Conservation (phyloP, 805 yeast species). For the Wickerhamomyces xylosicus region DNA sequence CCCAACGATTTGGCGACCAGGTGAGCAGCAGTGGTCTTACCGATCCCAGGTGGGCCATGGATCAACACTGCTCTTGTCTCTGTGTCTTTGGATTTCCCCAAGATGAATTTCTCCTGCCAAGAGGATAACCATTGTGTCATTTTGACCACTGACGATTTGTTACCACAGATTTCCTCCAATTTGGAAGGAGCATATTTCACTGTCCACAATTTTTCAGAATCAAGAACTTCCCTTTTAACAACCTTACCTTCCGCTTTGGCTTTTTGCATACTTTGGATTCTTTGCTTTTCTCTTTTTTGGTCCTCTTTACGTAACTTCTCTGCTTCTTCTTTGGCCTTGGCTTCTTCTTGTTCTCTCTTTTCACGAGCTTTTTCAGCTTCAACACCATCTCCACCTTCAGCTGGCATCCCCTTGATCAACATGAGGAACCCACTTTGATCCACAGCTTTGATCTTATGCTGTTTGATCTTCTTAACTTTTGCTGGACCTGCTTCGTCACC, state of each 20-base stretch:
- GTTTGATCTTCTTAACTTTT: conserved; percentile 74
- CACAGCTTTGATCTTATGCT: conserved; percentile 67
- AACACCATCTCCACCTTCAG: conserved; percentile 82
- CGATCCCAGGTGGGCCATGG: conserved; percentile 83
- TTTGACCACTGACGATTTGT: conserved; percentile 61
- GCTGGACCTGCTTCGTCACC: conserved; percentile 97
- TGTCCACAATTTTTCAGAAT: conserved; percentile 79
- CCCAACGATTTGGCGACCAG: conserved; percentile 60
- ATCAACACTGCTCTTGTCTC: conserved; percentile 76
- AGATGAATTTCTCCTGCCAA: conserved; percentile 58
- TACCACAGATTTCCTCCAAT: conserved; percentile 79
- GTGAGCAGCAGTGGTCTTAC: conserved; percentile 78
- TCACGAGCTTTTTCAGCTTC: conserved; percentile 63
- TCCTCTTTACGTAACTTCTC: conserved; percentile 35
- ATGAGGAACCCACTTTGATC: conserved; percentile 79
- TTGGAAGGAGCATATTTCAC: conserved; percentile 81
- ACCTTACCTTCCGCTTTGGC: conserved; percentile 17
- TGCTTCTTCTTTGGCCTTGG: conserved; percentile 41
- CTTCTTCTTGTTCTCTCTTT: conserved; percentile 63
- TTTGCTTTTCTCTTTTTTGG: conserved; percentile 24
- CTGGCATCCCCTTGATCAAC: conserved; percentile 72
- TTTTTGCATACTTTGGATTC: conserved; percentile 15
- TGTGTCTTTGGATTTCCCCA: conserved; percentile 51
- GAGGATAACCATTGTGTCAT: conserved; percentile 63
- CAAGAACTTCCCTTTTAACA: conserved; percentile 18